Percentiles rank a stretch among this genome's conserved stretches.
phyloP scores from a whole-genome alignment of 1,284 basidiomycete genomes.

The Ceratobasidium sp. region DNA sequence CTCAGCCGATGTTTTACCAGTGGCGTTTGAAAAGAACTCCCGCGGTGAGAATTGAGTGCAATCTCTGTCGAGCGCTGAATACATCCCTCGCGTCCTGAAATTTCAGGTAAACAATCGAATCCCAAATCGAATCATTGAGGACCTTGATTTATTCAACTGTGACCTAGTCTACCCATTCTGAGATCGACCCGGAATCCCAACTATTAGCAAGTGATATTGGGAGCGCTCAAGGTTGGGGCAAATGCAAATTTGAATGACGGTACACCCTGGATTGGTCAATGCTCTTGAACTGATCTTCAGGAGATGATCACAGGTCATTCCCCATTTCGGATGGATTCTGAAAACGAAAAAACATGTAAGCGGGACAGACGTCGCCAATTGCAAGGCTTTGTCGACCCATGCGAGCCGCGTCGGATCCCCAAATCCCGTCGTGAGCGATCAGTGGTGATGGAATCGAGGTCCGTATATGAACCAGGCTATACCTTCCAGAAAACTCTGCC shows the following conservation, averaged over 20 bases:
- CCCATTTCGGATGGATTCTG: slow-evolving; percentile 13
- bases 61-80: neutral
- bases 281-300: slow-evolving; percentile 33
- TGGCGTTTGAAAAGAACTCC: neutral
- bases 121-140: neutral
- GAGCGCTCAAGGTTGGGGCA: slow-evolving; percentile 24
- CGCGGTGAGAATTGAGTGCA: slow-evolving; percentile 5
- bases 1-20: slow-evolving; percentile 8
- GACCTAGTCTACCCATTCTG: neutral
- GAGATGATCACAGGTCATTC: slow-evolving; percentile 22
- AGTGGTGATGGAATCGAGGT: neutral
- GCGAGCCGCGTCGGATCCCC: slow-evolving; percentile 3
- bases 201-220: slow-evolving; percentile 22
- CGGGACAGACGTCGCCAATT: neutral
- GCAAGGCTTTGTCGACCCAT: slow-evolving; percentile 1
- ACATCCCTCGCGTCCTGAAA: slow-evolving; percentile 20
- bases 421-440: neutral
- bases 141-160: neutral
- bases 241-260: slow-evolving; percentile 18
- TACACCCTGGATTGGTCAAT: slow-evolving; percentile 21
- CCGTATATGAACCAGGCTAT: neutral
- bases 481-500: neutral
- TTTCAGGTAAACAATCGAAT: neutral
- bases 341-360: slow-evolving; percentile 20
- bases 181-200: slow-evolving; percentile 4